Conservation (phyloP, 495 filamentous ascomycete genomes). For the Aspergillus campestris region DNA sequence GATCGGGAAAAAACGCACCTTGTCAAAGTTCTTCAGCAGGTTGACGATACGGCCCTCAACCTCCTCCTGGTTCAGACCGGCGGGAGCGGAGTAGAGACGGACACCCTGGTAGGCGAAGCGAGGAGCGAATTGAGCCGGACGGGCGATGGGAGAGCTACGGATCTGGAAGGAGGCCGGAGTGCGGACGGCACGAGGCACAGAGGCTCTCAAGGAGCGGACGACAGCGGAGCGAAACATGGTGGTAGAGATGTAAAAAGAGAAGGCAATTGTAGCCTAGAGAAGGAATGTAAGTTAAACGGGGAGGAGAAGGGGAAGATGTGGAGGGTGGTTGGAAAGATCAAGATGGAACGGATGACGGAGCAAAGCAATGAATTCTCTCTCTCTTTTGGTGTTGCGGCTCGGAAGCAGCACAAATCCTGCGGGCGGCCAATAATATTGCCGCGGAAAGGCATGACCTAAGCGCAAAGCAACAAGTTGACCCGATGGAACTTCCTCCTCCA, state of each 20-base stretch:
- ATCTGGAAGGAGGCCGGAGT: constrained; percentile 47
- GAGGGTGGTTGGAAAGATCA: background rate
- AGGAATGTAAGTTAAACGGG: background rate
- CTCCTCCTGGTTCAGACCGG: constrained; percentile 68
- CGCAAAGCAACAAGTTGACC: constrained; percentile 23
- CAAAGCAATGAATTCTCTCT: constrained; percentile 11
- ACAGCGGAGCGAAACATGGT: constrained; percentile 82
- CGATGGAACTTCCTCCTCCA: constrained; percentile 20
- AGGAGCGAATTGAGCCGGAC: constrained; percentile 40
- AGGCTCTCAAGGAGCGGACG: constrained; percentile 53
- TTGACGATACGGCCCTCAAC: constrained; percentile 89
- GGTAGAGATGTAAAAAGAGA: constrained; percentile 15
- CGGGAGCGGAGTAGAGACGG: constrained; percentile 78
- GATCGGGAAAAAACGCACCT: constrained; percentile 51
- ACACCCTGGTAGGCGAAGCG: constrained; percentile 48
- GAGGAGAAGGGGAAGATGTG: no score
- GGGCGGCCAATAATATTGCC: constrained; percentile 34
- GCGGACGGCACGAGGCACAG: constrained; percentile 49
- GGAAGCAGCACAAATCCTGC: constrained; percentile 34
- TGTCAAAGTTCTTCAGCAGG: constrained; percentile 91
- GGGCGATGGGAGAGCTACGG: constrained; percentile 46
- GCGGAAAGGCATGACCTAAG: constrained; percentile 44
- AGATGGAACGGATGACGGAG: constrained; percentile 13
- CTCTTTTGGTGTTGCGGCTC: constrained; percentile 17
- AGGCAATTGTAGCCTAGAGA: background rate